Base-by-base conservation (phyloP, 495 filamentous ascomycete genomes). In the Lindgomyces ingoldianus region DNA sequence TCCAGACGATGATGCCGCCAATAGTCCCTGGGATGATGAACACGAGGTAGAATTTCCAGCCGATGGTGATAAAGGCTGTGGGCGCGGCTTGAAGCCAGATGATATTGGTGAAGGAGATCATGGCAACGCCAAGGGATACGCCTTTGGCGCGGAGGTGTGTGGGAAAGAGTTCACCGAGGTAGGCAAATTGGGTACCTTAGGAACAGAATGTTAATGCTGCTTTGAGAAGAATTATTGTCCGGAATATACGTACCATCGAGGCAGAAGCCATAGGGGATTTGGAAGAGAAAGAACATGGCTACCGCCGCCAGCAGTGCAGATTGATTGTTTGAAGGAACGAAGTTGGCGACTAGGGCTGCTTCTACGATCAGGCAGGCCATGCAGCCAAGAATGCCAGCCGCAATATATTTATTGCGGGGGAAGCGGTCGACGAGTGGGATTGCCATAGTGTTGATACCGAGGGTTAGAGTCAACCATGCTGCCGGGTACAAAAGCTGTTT, bases 91-190 rank as follows among this genome's bases (percentile, higher is more conserved):
- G 67, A 1, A 66, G 33, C 61, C 62, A 66, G 12, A 70, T 56
- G 44, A 67, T 54, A 52, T 66, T 70, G 10, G 45, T 66, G n/a
- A 70, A 49, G 3, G 67, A 59, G 24, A 64, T 70, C n/a, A 59
- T 51, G 0, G 63, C 57, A 6, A 70, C 45, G 41, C 67, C 67
- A 11, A 70, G 25, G 14, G 58, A 51, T 11, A 70, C 29, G 14
- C 71, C 71, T 53, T 72, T 74, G 2, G 71, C 72, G 12, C 72
- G 53, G 29, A 74, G 58, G 50, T 74, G 66, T 1, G 57, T 74
- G 9, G 63, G 64, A 51, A 68, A 74, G 1, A 70, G 26, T 62
- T 74, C 72, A 19, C 52, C 63, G 19, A 67, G 41, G 47, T 74
- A 74, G 42, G 57, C 52, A 41, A 70, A 74, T 45, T 72, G 69